Percentiles rank a stretch among this genome's conserved stretches.
These are phyloP conservation scores for Tolypocladium tundrense DNA, from an alignment of 2,329 filamentous ascomycete genomes.

Conservation along the genomic window DNA sequence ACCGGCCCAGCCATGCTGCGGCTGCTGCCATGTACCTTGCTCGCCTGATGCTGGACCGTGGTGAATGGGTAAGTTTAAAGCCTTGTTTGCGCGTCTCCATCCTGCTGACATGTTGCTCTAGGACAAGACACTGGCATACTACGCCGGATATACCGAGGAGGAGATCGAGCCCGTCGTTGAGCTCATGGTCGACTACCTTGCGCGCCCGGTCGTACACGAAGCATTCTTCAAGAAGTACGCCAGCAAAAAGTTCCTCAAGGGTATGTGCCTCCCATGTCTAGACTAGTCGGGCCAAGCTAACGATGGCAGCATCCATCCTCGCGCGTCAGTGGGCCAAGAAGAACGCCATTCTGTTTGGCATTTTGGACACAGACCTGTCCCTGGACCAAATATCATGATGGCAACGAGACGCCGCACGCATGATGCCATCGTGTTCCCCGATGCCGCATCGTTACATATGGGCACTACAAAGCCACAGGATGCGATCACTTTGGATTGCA, in stretches of 20 bases:
- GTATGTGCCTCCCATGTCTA: slow-evolving; percentile 41
- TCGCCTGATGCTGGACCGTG: slow-evolving; percentile 79
- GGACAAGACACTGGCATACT: slow-evolving; percentile 80
- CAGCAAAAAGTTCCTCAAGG: slow-evolving; percentile 98
- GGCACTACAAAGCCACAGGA: slow-evolving; percentile 10
- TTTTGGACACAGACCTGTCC: slow-evolving; percentile 37
- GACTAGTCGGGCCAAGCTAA: slow-evolving; percentile 8
- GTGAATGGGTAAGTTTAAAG: slow-evolving; percentile 66
- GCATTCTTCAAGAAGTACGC: slow-evolving; percentile 99
- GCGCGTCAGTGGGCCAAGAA: slow-evolving; percentile 91
- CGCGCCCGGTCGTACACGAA: slow-evolving; percentile 81
- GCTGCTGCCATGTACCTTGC: slow-evolving; percentile 93
- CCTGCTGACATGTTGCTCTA: slow-evolving; percentile 26
- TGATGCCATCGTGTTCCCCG: slow-evolving; percentile 1
- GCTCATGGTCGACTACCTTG: slow-evolving; percentile 94
- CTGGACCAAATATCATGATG: slow-evolving; percentile 36
- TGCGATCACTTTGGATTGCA: slow-evolving; percentile 19
- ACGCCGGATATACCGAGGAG: slow-evolving; percentile 85
- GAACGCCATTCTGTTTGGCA: slow-evolving; percentile 48
- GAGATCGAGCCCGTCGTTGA: slow-evolving; percentile 88
- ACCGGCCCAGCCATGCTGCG: slow-evolving; percentile 80
- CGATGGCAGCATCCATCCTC: slow-evolving; percentile 66
- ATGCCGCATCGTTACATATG: slow-evolving; percentile 5
- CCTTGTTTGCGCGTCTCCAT: slow-evolving; percentile 1
- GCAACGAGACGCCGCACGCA: slow-evolving; percentile 4